Conservation (phyloP, 805 yeast genomes). For the Hanseniaspora hatyaiensis region DNA sequence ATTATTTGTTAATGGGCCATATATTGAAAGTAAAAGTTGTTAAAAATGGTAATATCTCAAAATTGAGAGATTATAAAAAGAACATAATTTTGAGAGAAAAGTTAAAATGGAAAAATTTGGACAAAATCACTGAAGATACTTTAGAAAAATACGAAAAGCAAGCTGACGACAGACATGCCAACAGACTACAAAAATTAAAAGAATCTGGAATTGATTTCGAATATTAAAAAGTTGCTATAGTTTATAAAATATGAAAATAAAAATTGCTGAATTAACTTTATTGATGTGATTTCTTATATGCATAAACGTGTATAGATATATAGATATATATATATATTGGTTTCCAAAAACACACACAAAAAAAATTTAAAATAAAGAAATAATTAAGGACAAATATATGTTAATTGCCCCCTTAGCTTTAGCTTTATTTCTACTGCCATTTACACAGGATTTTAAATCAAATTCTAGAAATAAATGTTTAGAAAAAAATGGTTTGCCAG, state of each 20-base stretch:
- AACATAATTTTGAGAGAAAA: constrained; percentile 26
- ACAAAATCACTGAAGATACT: constrained; percentile 9
- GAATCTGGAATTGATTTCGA: constrained; percentile 32
- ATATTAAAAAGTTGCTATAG: constrained; percentile 16
- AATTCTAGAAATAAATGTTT: constrained; percentile 20
- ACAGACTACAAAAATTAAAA: constrained; percentile 28
- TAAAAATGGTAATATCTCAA: constrained; percentile 39
- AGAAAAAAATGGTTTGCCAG: no score
- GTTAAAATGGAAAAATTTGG: constrained; percentile 20
- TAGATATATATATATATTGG: no score
- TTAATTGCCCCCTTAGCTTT: no score
- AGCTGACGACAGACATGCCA: constrained; percentile 27
- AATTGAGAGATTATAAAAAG: constrained; percentile 29
- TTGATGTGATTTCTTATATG: not conserved
- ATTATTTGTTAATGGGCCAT: constrained; percentile 80
- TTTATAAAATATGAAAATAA: not conserved
- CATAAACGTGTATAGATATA: no score
- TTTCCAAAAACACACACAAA: not conserved
- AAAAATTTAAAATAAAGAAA: no score
- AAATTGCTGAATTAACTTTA: not conserved
- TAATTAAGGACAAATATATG: no score
- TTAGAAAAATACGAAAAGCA: constrained; percentile 24
- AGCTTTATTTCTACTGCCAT: no score
- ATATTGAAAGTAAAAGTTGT: constrained; percentile 52
- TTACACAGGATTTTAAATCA: no score